Conservation (phyloP, 2,329 filamentous ascomycete genomes). For the Lithohypha guttulata region DNA sequence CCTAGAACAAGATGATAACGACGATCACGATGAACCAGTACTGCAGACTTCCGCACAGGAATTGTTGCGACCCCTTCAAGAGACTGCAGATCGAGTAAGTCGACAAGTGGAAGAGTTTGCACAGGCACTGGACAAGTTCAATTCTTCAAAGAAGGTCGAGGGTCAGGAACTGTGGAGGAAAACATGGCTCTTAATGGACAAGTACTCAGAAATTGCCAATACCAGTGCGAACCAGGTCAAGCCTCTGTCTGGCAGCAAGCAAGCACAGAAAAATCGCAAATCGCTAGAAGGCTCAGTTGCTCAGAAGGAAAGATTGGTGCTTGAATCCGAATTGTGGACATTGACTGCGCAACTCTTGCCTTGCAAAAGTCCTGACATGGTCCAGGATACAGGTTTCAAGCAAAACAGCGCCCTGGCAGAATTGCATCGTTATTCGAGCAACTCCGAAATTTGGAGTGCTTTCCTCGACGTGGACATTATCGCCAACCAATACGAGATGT, state of each 20-base stretch:
- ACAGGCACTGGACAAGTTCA: slow-evolving; percentile 67
- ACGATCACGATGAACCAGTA: slow-evolving; percentile 15
- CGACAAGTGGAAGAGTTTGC: slow-evolving; percentile 82
- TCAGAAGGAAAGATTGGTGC: slow-evolving; percentile 56
- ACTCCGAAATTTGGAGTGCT: slow-evolving; percentile 56
- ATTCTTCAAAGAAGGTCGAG: slow-evolving; percentile 29
- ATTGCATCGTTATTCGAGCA: slow-evolving; percentile 47
- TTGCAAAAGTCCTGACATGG: slow-evolving; percentile 54
- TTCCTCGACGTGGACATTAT: slow-evolving; percentile 64
- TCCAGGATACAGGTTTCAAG: slow-evolving; percentile 28
- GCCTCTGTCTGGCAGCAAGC: slow-evolving; percentile 9
- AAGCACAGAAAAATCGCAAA: slow-evolving; percentile 11
- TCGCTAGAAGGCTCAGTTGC: slow-evolving; percentile 24
- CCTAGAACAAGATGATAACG: slow-evolving; percentile 24
- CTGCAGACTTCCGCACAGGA: slow-evolving; percentile 31
- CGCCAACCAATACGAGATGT: slow-evolving; percentile 65
- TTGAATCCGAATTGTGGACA: slow-evolving; percentile 77
- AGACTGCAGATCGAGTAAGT: slow-evolving; percentile 58
- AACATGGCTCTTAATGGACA: slow-evolving; percentile 56
- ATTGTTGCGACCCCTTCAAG: slow-evolving; percentile 49
- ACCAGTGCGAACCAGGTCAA: slow-evolving; percentile 24
- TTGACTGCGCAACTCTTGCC: slow-evolving; percentile 52
- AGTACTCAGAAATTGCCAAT: slow-evolving; percentile 51
- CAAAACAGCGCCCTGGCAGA: slow-evolving; percentile 33
- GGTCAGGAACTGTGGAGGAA: slow-evolving; percentile 40